Percentiles rank a stretch among this genome's conserved stretches.
Evolutionary conservation across 768 basidiomycete genomes (phyloP).

Genomic region (Hortiboletus campestris): DNA sequence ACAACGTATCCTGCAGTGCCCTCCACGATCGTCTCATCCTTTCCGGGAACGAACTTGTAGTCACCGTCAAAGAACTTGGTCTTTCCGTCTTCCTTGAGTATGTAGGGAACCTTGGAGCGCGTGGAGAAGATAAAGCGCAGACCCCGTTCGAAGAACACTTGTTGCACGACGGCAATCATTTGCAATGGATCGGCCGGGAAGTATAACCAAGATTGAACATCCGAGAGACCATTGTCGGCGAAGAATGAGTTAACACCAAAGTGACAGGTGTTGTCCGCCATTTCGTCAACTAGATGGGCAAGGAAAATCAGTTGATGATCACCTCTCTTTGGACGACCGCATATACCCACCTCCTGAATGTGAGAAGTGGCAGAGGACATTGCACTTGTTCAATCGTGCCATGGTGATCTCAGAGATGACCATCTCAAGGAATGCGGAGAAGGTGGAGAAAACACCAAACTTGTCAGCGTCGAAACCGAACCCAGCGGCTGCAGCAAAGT

Average conservation of each 20-base stretch:
- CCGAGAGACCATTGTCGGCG: slow-evolving; percentile 83
- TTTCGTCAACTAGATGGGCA: slow-evolving; percentile 56
- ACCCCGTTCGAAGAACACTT: slow-evolving; percentile 81
- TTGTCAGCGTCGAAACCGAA: slow-evolving; percentile 83
- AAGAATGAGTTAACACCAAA: slow-evolving; percentile 84
- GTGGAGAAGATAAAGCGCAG: slow-evolving; percentile 88
- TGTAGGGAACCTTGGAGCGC: slow-evolving; percentile 85
- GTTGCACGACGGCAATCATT: slow-evolving; percentile 73
- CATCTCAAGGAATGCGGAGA: slow-evolving; percentile 93
- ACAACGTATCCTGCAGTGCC: slow-evolving; percentile 82
- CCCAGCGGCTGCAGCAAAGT: slow-evolving; percentile 81
- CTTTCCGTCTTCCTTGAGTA: slow-evolving; percentile 73
- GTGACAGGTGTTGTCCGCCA: slow-evolving; percentile 61
- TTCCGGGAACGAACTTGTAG: slow-evolving; percentile 81
- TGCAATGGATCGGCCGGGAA: slow-evolving; percentile 85
- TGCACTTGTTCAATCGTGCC: slow-evolving; percentile 89
- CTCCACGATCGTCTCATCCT: slow-evolving; percentile 78
- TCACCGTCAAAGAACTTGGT: slow-evolving; percentile 61
- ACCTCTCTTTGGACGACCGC: not conserved
- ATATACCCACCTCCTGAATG: slow-evolving; percentile 70
- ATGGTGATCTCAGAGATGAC: slow-evolving; percentile 85
- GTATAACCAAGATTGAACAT: slow-evolving; percentile 77
- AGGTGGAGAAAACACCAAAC: slow-evolving; percentile 87
- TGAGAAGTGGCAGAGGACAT: slow-evolving; percentile 85
- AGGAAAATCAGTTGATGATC: not conserved